phyloP scores from a whole-genome alignment of 2,329 filamentous ascomycete species.

The Curvularia lunata region DNA sequence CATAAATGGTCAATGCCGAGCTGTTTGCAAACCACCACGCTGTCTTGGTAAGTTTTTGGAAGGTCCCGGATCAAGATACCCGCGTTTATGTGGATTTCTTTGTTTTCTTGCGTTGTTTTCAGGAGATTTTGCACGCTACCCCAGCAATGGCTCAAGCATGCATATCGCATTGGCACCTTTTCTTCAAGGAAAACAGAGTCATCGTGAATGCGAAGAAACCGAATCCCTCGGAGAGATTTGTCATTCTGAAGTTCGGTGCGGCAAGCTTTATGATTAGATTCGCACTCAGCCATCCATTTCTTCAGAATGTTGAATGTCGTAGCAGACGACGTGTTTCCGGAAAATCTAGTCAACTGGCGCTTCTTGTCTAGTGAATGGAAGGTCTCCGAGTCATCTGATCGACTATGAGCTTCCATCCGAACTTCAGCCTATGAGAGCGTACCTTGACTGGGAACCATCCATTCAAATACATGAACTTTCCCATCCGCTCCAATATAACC shows the following conservation, averaged over 20 bases:
- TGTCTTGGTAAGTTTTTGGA: neutral
- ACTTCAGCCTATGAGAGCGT: neutral
- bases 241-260: fast-evolving
- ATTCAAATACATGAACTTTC: neutral
- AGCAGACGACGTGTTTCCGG: neutral
- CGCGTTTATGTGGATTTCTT: neutral
- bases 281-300: neutral
- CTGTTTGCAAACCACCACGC: neutral
- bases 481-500: neutral
- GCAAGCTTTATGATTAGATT: neutral
- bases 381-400: neutral
- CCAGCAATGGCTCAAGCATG: slow-evolving; percentile 6
- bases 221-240: neutral
- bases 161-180: neutral
- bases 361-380: neutral
- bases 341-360: neutral
- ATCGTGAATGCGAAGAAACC: neutral
- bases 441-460: neutral
- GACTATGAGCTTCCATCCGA: neutral
- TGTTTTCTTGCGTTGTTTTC: neutral
- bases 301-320: neutral
- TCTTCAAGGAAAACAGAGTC: neutral
- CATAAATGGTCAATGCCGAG: neutral
- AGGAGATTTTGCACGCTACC: neutral
- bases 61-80: neutral